Evolutionary conservation across 2,329 filamentous ascomycete genomes (phyloP), one percentile per base, ranked within the genome.

Genomic region (Fusarium drepaniforme): DNA sequence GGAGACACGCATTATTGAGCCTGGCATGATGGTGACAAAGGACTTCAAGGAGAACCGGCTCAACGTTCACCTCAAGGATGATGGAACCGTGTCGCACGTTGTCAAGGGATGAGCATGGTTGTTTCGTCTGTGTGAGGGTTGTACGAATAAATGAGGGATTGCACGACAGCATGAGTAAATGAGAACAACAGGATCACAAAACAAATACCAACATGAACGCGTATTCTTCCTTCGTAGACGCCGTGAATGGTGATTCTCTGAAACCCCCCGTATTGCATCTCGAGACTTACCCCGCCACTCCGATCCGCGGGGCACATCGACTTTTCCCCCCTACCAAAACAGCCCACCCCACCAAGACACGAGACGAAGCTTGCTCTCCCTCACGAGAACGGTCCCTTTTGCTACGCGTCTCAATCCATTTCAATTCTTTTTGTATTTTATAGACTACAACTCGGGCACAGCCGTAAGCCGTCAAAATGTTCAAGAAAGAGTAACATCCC

Each of bases 401-500:
- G 25, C 53, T 23, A 9, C 13, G 23, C 21, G 23, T 57, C 9
- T 38, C 49, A 11, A n/a, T 56, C 13, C 7, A 30, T 35, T 18
- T 18, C 7, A 58, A 57, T 42, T 25, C 25, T 21, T n/a, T 23
- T 23, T 44, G 16, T 42, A 33, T 25, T 42, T 38, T 46, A 23
- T 15, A 64, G 15, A 30, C 56, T 13, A 16, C n/a, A 16, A 8
- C 12, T 66, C 58, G 60, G 66, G 66, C 28, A 72, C 61, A 61
- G 71, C 66, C 69, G 63, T 68, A 67, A 72, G 53, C 74, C 75
- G 76, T 64, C 84, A 91, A 81, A 73, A 97, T 97, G 95, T 97
- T 97, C 83, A 97, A 97, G 83, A 97, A 97, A 89, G 94, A 97
- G 95, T 97, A 84, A 15, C 33, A 35, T 15, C 81, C 30, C 38